These are phyloP conservation scores for Przewalskia tangutica DNA, from an alignment of 257 asterid genomes.

Conservation along the genomic window DNA sequence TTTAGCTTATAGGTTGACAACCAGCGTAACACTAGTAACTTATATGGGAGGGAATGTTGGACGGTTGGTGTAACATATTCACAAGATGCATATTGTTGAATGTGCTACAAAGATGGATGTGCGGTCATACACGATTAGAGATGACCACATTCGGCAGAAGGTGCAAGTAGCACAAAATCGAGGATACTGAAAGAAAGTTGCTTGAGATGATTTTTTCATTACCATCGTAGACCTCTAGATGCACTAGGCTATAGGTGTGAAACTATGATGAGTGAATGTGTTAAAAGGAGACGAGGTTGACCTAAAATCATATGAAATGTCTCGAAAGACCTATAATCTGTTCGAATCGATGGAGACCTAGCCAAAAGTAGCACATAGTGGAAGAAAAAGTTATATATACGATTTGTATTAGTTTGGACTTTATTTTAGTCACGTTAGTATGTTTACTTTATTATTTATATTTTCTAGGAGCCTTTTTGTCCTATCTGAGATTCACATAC, in stretches of 20 bases:
- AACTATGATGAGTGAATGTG: not conserved
- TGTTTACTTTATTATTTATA: not conserved
- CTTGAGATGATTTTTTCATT: not conserved
- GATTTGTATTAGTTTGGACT: not conserved
- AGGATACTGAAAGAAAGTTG: not conserved
- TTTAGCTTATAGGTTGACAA: not conserved
- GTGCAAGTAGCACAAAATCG: not conserved
- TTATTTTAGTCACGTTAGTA: not conserved
- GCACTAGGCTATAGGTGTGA: not conserved
- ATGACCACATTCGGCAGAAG: not conserved
- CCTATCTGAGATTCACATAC: not conserved
- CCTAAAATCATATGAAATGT: not conserved
- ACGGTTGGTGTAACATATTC: not conserved
- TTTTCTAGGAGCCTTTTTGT: not conserved
- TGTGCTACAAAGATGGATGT: not conserved
- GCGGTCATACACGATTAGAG: not conserved
- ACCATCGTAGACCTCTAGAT: not conserved
- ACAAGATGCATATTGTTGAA: not conserved
- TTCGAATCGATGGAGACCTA: not conserved
- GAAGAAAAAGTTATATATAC: not conserved
- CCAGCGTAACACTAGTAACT: not conserved
- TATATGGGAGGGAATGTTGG: not conserved
- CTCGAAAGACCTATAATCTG: not conserved
- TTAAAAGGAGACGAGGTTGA: not conserved
- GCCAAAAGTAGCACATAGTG: not conserved